phyloP scores from a whole-genome alignment of 2,329 filamentous ascomycete species.

The Calcarisporium arbuscula region DNA sequence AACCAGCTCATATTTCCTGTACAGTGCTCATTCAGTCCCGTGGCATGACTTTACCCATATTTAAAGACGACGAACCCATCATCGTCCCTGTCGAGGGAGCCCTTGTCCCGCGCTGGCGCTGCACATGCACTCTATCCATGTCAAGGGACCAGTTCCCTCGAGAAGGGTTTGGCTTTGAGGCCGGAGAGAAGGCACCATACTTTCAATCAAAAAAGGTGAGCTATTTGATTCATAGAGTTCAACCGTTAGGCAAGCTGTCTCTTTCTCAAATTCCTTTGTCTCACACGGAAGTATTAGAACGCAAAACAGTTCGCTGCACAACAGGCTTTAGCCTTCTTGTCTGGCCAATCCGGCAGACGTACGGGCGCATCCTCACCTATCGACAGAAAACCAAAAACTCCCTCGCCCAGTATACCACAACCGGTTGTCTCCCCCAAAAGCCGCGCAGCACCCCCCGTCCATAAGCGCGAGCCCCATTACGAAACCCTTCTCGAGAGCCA shows the following conservation, averaged over 20 bases:
- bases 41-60: conserved; percentile 6
- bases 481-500: background rate
- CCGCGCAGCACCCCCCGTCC: background rate
- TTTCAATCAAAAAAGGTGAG: conserved; percentile 43
- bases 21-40: conserved; percentile 14
- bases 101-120: conserved; percentile 17
- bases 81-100: conserved; percentile 16
- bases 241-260: no score
- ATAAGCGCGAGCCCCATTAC: background rate
- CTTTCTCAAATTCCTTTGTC: no score
- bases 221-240: no score
- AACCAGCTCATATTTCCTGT: background rate
- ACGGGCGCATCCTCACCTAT: background rate
- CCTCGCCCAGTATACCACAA: background rate
- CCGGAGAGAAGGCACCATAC: conserved; percentile 19
- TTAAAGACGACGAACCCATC: conserved; percentile 11
- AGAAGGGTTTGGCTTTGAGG: conserved; percentile 26
- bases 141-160: conserved; percentile 15
- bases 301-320: conserved; percentile 49
- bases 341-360: conserved; percentile 10
- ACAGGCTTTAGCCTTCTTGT: conserved; percentile 37
- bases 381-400: background rate
- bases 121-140: conserved; percentile 16
- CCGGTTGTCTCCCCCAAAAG: no score
- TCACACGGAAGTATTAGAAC: conserved; percentile 18